Evolutionary conservation across 352 stramenopile species (phyloP).

Genomic region (Globisporangium iwayamae): DNA sequence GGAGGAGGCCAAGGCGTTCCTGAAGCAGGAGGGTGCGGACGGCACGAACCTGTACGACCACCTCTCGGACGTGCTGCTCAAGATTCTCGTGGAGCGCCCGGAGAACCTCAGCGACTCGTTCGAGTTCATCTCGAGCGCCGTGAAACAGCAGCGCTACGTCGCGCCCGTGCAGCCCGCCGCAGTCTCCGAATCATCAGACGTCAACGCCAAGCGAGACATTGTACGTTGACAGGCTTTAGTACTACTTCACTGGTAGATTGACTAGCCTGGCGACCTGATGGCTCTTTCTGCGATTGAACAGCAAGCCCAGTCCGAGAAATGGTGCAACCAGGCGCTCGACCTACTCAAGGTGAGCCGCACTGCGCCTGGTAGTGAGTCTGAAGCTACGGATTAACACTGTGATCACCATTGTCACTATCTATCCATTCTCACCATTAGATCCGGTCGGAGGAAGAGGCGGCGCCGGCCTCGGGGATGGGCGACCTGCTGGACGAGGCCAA

Average conservation of each 20-base stretch:
- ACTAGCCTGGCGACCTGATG: too few species aligned
- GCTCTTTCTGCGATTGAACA: conserved; percentile 16
- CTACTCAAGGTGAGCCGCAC: too few species aligned
- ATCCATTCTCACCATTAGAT: too few species aligned
- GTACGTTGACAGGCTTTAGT: too few species aligned
- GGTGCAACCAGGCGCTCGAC: conserved; percentile 57
- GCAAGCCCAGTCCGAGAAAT: conserved; percentile 60
- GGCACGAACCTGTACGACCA: conserved; percentile 86
- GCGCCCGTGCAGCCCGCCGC: conserved; percentile 28
- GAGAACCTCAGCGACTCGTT: conserved; percentile 85
- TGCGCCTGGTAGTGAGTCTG: too few species aligned
- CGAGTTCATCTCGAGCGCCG: conserved; percentile 79
- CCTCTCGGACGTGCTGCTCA: conserved; percentile 81
- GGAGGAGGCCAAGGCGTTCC: conserved; percentile 87
- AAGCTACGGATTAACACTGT: too few species aligned
- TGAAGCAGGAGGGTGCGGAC: conserved; percentile 74
- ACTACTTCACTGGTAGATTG: too few species aligned
- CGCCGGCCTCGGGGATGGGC: conserved; percentile 40
- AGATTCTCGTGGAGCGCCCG: conserved; percentile 82
- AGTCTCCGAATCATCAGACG: conserved; percentile 23
- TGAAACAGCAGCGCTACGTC: conserved; percentile 80
- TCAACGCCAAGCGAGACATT: conserved; percentile 45
- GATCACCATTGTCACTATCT: too few species aligned
- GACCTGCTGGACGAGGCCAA: conserved; percentile 79
- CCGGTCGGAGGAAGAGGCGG: conserved; percentile 42